These are phyloP conservation scores for bread wheat (Triticum aestivum) DNA, from an alignment of 176 grass and related monocot genomes.

Conservation along the genomic window IWGSC_CS_RefSeq_v2.1 NC_057811.1:442225175-442225674, in stretches of 20 bases:
- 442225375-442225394: constrained; percentile 60
- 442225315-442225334: constrained; percentile 2
- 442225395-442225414: constrained; percentile 61
- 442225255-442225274: constrained; percentile 64
- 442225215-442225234: neutral
- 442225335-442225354: neutral
- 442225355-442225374: constrained; percentile 9
- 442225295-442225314: constrained; percentile 49
- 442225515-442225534: constrained; percentile 55
- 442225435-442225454: constrained; percentile 66
- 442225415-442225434: constrained; percentile 79
- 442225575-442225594: constrained; percentile 35
- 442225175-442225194: constrained; percentile 39
- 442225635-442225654: neutral
- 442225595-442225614: neutral
- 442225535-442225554: constrained; percentile 62
- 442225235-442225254: constrained; percentile 16
- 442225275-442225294: constrained; percentile 58
- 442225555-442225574: constrained; percentile 52
- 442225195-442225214: neutral
- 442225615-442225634: neutral
- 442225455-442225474: constrained; percentile 24
- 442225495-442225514: constrained; percentile 6
- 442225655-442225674: constrained; percentile 3
- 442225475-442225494: neutral